These are phyloP conservation scores for Claviceps cyperi DNA, from an alignment of 2,329 filamentous ascomycete genomes.

Conservation along the genomic window DNA sequence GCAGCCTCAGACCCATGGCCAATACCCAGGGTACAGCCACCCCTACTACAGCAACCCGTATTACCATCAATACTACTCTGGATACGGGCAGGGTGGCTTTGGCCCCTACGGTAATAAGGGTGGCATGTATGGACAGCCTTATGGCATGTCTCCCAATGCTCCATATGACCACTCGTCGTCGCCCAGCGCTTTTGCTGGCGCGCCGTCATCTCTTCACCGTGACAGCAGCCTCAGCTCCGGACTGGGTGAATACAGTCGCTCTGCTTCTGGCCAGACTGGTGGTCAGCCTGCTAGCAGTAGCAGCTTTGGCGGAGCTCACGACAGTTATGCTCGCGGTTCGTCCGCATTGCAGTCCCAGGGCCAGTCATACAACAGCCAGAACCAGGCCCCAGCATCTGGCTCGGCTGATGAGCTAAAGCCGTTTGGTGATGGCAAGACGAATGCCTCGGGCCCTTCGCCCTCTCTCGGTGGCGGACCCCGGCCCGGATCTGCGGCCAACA, in stretches of 20 bases:
- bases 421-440: constrained; percentile 39
- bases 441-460: constrained; percentile 38
- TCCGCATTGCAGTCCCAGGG: constrained; percentile 41
- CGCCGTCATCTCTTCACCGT: constrained; percentile 37
- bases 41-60: constrained; percentile 50
- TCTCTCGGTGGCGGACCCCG: constrained; percentile 38
- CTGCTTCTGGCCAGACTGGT: constrained; percentile 32
- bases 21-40: constrained; percentile 40
- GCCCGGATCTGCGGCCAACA: constrained; percentile 44
- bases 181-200: constrained; percentile 32
- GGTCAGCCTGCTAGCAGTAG: constrained; percentile 29
- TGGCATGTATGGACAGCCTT: constrained; percentile 40
- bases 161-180: constrained; percentile 43
- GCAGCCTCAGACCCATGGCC: constrained; percentile 30
- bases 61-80: constrained; percentile 46
- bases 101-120: constrained; percentile 40
- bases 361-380: constrained; percentile 37
- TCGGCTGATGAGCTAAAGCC: constrained; percentile 42
- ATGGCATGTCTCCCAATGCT: constrained; percentile 40
- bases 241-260: constrained; percentile 40
- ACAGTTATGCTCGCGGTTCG: constrained; percentile 38
- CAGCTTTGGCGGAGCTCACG: constrained; percentile 39
- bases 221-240: constrained; percentile 35
- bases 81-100: constrained; percentile 38
- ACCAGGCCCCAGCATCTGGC: constrained; percentile 29